phyloP scores from a whole-genome alignment of 345 rosid genomes.

The Gossypium sturtianum region DNA sequence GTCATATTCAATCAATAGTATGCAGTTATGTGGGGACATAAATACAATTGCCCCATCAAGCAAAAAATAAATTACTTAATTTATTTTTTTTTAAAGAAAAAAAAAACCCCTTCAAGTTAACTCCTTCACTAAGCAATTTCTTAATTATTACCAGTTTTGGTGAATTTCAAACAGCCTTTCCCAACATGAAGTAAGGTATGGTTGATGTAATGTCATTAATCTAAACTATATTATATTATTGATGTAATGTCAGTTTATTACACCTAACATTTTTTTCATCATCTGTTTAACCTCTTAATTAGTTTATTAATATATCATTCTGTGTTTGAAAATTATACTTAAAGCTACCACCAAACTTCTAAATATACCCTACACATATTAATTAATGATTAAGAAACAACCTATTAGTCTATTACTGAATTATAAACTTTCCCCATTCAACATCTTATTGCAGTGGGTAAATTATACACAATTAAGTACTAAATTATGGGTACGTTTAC shows the following conservation, averaged over 20 bases:
- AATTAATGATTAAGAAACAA: not conserved
- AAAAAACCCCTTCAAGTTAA: not conserved
- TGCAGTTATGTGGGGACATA: conserved; percentile 12
- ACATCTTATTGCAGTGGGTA: not conserved
- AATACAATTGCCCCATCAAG: not conserved
- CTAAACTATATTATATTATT: conserved; percentile 1
- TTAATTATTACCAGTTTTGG: not conserved
- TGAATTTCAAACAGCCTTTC: not conserved
- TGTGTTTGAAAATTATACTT: not conserved
- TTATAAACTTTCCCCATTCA: not conserved
- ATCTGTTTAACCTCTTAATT: not conserved
- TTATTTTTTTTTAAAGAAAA: not conserved
- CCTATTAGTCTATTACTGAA: not conserved
- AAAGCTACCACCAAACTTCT: conserved; percentile 1
- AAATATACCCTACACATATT: not conserved
- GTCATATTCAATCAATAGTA: not conserved
- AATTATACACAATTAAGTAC: too few species aligned
- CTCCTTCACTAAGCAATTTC: not conserved
- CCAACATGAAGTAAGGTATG: not conserved
- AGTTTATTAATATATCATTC: not conserved
- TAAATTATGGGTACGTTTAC: too few species aligned
- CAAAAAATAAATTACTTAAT: not conserved
- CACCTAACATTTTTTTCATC: conserved; percentile 10
- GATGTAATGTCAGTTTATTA: conserved; percentile 10
- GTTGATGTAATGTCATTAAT: conserved; percentile 6